phyloP scores from a whole-genome alignment of 1,284 basidiomycete species.

The Fomes fomentarius region DNA sequence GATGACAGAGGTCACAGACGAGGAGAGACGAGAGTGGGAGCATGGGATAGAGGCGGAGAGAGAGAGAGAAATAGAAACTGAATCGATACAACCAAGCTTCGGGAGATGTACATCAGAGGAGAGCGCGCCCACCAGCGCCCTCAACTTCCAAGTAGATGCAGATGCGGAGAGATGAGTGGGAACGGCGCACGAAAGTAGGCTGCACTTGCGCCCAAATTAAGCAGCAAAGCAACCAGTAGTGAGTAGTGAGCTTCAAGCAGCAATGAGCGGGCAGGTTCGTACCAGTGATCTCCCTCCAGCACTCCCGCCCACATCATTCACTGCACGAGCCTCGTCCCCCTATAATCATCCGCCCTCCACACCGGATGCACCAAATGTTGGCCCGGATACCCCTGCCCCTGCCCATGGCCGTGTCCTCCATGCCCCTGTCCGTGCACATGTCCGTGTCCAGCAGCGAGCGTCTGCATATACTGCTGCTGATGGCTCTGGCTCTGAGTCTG shows the following conservation, averaged over 20 bases:
- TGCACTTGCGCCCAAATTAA: no score
- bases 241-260: background rate
- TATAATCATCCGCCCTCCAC: slow-evolving; percentile 17
- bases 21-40: background rate
- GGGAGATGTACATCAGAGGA: no score
- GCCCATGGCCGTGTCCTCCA: no score
- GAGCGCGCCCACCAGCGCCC: no score
- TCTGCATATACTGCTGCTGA: no score
- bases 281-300: background rate
- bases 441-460: no score
- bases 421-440: background rate
- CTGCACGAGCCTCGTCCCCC: slow-evolving; percentile 19
- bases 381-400: slow-evolving; percentile 1
- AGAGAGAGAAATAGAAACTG: background rate
- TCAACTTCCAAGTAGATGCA: no score
- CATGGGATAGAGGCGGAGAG: background rate
- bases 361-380: slow-evolving; percentile 1
- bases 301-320: slow-evolving; percentile 1
- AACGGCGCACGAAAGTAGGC: no score
- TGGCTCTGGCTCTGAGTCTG: no score
- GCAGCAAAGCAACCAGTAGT: background rate
- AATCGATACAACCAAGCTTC: background rate
- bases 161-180: no score
- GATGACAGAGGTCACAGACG: background rate
- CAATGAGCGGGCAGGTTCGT: background rate